Percentiles rank a stretch among this genome's conserved stretches.
These are phyloP conservation scores for Lachancea nothofagi DNA, from an alignment of 805 yeast genomes.

Conservation along the genomic window DNA sequence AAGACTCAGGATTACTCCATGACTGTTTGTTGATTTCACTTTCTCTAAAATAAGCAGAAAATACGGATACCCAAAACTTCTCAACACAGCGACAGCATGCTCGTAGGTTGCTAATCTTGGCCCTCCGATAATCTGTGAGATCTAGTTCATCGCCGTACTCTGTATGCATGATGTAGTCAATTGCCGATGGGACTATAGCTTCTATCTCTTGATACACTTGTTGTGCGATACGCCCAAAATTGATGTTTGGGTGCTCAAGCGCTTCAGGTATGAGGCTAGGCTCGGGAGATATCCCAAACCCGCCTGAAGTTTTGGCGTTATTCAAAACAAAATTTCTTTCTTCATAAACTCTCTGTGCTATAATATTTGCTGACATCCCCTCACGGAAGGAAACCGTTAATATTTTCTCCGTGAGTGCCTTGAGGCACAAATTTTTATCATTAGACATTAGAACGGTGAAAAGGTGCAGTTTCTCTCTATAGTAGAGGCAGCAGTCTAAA, in stretches of 20 bases:
- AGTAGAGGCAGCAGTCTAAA: constrained; percentile 74
- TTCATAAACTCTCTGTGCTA: constrained; percentile 37
- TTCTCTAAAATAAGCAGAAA: constrained; percentile 42
- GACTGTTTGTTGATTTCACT: constrained; percentile 18
- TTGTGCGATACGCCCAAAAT: background rate
- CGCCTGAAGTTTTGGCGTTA: background rate
- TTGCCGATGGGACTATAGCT: constrained; percentile 38
- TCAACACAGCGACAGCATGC: constrained; percentile 41
- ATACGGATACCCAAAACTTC: constrained; percentile 52
- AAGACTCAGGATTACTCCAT: constrained; percentile 27
- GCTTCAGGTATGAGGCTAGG: background rate
- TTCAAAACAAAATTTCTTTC: constrained; percentile 28
- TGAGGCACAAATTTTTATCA: constrained; percentile 76
- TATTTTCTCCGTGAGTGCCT: constrained; percentile 63
- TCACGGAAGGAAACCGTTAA: constrained; percentile 50
- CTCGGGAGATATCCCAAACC: background rate
- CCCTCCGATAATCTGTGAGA: constrained; percentile 44
- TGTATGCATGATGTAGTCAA: constrained; percentile 46
- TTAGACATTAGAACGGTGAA: constrained; percentile 66
- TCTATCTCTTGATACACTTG: constrained; percentile 37
- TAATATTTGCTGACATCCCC: constrained; percentile 44
- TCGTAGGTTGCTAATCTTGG: constrained; percentile 32
- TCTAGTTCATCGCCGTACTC: constrained; percentile 54
- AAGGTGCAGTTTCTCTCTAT: constrained; percentile 37
- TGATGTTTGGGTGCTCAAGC: no score